Percentiles rank a stretch among this genome's conserved stretches.
phyloP scores from a whole-genome alignment of 768 basidiomycete genomes.

The Leccinum aurantiacum region DNA sequence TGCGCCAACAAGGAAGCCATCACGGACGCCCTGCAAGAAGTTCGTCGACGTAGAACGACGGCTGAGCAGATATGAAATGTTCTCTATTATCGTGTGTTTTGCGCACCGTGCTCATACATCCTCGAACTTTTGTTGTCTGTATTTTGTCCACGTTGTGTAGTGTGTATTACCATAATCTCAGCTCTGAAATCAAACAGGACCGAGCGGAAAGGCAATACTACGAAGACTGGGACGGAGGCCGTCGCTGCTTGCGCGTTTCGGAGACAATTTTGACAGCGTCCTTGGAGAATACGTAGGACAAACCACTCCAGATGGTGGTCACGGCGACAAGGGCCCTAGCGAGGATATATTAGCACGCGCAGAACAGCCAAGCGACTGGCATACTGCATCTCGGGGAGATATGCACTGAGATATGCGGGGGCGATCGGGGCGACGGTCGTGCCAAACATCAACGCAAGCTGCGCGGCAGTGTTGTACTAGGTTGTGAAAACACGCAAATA shows the following conservation, averaged over 20 bases:
- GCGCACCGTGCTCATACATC: background rate
- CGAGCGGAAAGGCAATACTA: slow-evolving; percentile 7
- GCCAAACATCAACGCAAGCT: slow-evolving; percentile 86
- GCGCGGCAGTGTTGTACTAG: slow-evolving; percentile 89
- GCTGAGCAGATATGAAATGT: slow-evolving; percentile 12
- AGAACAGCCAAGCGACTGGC: slow-evolving; percentile 31
- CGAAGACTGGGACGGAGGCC: slow-evolving; percentile 22
- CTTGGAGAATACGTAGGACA: slow-evolving; percentile 77
- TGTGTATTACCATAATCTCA: slow-evolving; percentile 21
- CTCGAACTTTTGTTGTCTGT: slow-evolving; percentile 17
- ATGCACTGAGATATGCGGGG: slow-evolving; percentile 51
- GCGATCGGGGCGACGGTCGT: slow-evolving; percentile 85
- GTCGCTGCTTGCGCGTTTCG: slow-evolving; percentile 33
- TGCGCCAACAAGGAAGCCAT: slow-evolving; percentile 60
- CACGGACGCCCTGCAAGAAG: slow-evolving; percentile 66
- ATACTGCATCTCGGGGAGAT: slow-evolving; percentile 74
- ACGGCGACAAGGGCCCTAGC: slow-evolving; percentile 80
- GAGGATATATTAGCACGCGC: slow-evolving; percentile 2
- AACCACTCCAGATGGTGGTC: slow-evolving; percentile 91
- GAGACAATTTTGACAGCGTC: slow-evolving; percentile 67
- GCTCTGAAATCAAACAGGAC: background rate
- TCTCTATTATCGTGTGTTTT: background rate
- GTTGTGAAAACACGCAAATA: background rate
- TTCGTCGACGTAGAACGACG: slow-evolving; percentile 50
- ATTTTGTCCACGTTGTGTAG: slow-evolving; percentile 18